Evolutionary conservation across 805 yeast genomes (phyloP).

Genomic region (Cyberlindnera saturnus): DNA sequence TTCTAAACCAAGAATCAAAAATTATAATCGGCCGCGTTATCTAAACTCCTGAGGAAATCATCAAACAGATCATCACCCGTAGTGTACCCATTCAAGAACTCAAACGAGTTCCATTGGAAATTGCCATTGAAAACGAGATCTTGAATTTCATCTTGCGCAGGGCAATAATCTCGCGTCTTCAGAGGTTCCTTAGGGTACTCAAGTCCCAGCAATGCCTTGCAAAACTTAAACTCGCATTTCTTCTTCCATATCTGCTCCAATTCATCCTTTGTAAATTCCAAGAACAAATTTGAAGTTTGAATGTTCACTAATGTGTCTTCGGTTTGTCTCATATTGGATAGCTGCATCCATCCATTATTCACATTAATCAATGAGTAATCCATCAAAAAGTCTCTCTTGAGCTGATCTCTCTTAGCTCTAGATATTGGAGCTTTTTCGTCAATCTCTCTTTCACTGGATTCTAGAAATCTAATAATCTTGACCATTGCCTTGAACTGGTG

Average conservation of each 20-base stretch:
- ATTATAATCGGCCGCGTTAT: neutral
- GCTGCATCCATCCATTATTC: constrained; percentile 15
- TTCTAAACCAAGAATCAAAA: too few species aligned
- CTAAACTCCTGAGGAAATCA: neutral
- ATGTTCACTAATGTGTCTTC: constrained; percentile 9
- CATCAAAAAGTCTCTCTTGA: constrained; percentile 8
- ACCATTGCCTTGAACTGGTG: constrained; percentile 15
- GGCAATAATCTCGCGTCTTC: neutral
- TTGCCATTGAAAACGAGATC: neutral
- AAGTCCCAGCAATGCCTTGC: too few species aligned
- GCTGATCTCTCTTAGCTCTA: constrained; percentile 5
- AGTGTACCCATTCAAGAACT: neutral
- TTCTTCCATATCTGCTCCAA: neutral
- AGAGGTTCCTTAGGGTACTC: too few species aligned
- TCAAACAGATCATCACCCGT: neutral
- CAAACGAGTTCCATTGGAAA: neutral
- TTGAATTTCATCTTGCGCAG: neutral
- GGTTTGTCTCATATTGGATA: constrained; percentile 1
- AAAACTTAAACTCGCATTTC: too few species aligned
- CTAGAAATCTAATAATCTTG: constrained; percentile 14
- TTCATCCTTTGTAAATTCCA: constrained; percentile 5
- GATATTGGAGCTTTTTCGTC: constrained; percentile 2
- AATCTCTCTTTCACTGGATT: constrained; percentile 7
- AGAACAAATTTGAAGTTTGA: constrained; percentile 10
- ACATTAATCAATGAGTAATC: constrained; percentile 9